Base-by-base conservation (phyloP, 805 yeast species). In the Metschnikowia drakensbergensis region DNA sequence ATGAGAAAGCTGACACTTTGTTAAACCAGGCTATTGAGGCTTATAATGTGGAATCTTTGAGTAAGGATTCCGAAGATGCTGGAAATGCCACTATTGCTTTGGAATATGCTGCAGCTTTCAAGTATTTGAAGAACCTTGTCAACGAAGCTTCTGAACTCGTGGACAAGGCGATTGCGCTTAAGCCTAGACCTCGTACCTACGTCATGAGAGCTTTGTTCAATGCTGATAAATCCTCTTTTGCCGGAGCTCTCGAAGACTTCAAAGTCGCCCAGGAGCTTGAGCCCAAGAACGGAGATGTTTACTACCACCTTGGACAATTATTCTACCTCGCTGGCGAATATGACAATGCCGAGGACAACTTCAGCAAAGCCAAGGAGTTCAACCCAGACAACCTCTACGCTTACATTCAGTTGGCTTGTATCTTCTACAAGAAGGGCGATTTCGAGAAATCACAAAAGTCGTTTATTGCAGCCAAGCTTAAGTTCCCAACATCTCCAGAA, bases 261-360 rank as follows among this genome's bases (percentile, higher is more conserved):
- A 80, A 81, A 45, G 71, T 75, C 46, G 98, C 97, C 22, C 74
- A 82, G 51, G 71, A 75, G 51, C 63, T 86, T 53, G 84, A 88
- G 62, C 81, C 92, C 43, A 71, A 79, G 25, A 81, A 83, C 61
- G 83, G 94, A 31, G 96, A 94, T 63, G 80, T 86, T 57, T 88
- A 84, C 75, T 94, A 94, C 76, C 99, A 94, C 72, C 83, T 86
- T 66, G 99, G 96, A 58, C 99, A 94, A 79, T 77, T 91, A 64
- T 81, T 79, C 67, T 92, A 91, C 72, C 74, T 94, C 61, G 81
- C 88, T 53, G 84, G 84, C 53, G 87, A 88, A 52, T 81, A 86
- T 61, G 71, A 69, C 34, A 75, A 81, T 54, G 97, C 99, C 33
- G 79, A 82, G 61, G 71, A 66, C 36, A 82, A 87, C 70, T 94